Evolutionary conservation across 352 stramenopile genomes (phyloP), one percentile per base, ranked within the genome.

Genomic region (Pythium aristosporum): DNA sequence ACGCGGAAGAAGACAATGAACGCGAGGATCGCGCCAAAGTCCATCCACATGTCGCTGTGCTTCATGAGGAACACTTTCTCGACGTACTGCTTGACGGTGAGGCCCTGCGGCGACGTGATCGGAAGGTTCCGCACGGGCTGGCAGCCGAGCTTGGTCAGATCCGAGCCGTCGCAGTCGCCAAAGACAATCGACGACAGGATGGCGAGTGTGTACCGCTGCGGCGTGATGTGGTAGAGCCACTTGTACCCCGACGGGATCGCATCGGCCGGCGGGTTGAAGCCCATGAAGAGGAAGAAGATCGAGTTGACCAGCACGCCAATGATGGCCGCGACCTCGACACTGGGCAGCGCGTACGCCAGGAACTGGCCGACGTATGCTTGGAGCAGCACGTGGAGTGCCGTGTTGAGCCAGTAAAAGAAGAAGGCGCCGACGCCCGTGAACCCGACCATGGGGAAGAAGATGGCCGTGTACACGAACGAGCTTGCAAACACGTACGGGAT

Each of bases 281-380:
- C 79, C 23, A 65, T 63, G 54, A 86, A 79, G 4, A 82, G 20
- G 28, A 79, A 67, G 47, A 78, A 74, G 55, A 86, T 58, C 13
- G 74, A 65, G 49, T 75, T 74, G 13, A 83, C 34, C 28, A 79
- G 43, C n/a, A 67, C 51, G 30, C 65, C 66, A 10, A 54, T 51
- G 32, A 75, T 51, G 13, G 57, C 57, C 13, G 77, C 77, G 21
- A 71, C 53, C n/a, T 75, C 53, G 12, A 76, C 32, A 39, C 51
- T 67, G 5, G 77, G 74, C 32, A 85, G 28, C 12, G 59, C 52
- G 20, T 66, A 70, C 61, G 80, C 76, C 21, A 94, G 73, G 53
- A 86, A 87, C 64, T 96, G 80, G 12, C 75, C 79, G 9, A 88
- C 67, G 68, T 81, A 90, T 16, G 73, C 83, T 20, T 76, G 74